Evolutionary conservation across 1,284 basidiomycete species (phyloP).

Genomic region (Cronartium ribicola): DNA sequence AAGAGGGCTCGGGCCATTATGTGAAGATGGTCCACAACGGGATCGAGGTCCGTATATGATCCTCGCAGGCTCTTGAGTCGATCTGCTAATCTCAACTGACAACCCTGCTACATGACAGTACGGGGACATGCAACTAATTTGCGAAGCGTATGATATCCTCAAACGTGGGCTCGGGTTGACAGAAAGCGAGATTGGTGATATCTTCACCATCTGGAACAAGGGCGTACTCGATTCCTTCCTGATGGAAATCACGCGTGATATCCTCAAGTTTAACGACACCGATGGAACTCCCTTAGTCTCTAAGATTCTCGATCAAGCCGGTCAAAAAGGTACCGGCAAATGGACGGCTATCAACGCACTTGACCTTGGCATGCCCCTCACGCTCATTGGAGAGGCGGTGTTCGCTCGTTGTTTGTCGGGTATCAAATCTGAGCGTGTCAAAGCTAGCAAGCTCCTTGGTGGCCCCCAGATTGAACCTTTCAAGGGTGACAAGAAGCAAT

Average conservation of each 20-base stretch:
- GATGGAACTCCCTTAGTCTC: constrained; percentile 83
- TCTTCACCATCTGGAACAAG: constrained; percentile 75
- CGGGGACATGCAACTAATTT: constrained; percentile 99
- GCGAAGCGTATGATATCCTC: constrained; percentile 97
- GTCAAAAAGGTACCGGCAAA: constrained; percentile 99
- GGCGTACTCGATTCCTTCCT: constrained; percentile 99
- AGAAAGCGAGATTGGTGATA: constrained; percentile 50
- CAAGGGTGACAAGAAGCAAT: constrained; percentile 97
- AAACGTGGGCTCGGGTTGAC: constrained; percentile 83
- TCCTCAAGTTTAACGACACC: constrained; percentile 92
- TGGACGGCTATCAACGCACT: constrained; percentile 99
- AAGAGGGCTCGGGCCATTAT: constrained; percentile 88
- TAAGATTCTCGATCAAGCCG: constrained; percentile 93
- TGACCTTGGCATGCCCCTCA: constrained; percentile 88
- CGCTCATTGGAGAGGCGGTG: constrained; percentile 97
- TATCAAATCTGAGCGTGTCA: constrained; percentile 93
- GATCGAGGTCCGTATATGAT: constrained; percentile 50
- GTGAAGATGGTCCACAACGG: constrained; percentile 99
- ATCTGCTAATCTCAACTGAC: background rate
- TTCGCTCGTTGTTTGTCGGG: constrained; percentile 97
- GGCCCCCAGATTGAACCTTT: constrained; percentile 88
- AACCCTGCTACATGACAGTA: constrained; percentile 57
- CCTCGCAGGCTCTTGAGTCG: background rate
- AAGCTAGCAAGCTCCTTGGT: constrained; percentile 82
- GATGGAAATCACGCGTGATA: constrained; percentile 94